Evolutionary conservation across 1,139 yeast species (phyloP).

Genomic region (Suhomyces guaymorum): DNA sequence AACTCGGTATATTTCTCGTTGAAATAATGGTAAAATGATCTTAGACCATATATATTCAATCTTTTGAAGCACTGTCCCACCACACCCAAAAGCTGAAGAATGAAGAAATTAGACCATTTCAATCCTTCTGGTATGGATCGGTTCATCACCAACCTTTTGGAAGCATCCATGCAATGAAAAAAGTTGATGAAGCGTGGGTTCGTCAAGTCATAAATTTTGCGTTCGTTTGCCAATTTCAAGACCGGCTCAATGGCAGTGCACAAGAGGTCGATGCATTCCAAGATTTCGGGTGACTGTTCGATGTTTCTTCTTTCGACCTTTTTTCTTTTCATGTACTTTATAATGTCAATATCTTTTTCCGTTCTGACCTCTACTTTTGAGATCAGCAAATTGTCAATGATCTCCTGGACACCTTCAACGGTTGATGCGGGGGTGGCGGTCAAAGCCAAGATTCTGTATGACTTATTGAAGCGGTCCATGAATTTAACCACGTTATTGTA

Average conservation of each 20-base stretch:
- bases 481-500: slow-evolving; percentile 79
- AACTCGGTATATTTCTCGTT: slow-evolving; percentile 59
- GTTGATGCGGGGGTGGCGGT: slow-evolving; percentile 96
- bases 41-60: slow-evolving; percentile 78
- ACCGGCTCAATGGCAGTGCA: slow-evolving; percentile 63
- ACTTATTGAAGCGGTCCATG: slow-evolving; percentile 59
- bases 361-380: slow-evolving; percentile 84
- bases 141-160: slow-evolving; percentile 55
- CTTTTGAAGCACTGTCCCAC: slow-evolving; percentile 75
- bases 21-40: slow-evolving; percentile 71
- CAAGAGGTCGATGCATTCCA: slow-evolving; percentile 48
- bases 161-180: slow-evolving; percentile 70
- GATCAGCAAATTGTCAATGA: slow-evolving; percentile 69
- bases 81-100: slow-evolving; percentile 61
- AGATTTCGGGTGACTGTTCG: slow-evolving; percentile 51
- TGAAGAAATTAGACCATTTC: slow-evolving; percentile 68
- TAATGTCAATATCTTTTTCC: slow-evolving; percentile 81
- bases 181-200: slow-evolving; percentile 71
- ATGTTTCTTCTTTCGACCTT: slow-evolving; percentile 61
- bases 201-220: slow-evolving; percentile 59
- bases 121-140: slow-evolving; percentile 60
- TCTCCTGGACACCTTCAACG: slow-evolving; percentile 84
- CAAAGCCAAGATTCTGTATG: slow-evolving; percentile 76
- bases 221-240: slow-evolving; percentile 61
- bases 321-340: slow-evolving; percentile 73